phyloP scores from a whole-genome alignment of 2,329 filamentous ascomycete genomes.

The Alternaria novae-zelandiae region DNA sequence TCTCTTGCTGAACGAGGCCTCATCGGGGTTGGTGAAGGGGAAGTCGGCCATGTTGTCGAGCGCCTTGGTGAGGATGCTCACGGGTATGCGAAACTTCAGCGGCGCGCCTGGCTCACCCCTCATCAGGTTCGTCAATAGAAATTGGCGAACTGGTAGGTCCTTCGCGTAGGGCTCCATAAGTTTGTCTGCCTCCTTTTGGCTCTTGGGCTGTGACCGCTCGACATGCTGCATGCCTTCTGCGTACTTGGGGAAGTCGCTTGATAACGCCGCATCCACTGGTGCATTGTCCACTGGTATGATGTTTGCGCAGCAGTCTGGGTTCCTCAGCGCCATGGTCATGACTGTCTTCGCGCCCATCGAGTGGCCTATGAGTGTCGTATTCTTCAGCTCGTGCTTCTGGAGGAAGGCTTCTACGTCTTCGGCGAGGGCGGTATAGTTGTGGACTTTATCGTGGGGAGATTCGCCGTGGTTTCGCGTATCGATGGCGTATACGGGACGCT shows the following conservation, averaged over 20 bases:
- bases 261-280: slow-evolving; percentile 78
- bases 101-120: slow-evolving; percentile 59
- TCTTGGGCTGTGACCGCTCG: slow-evolving; percentile 70
- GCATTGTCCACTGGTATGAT: slow-evolving; percentile 91
- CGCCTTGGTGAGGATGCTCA: slow-evolving; percentile 70
- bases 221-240: slow-evolving; percentile 84
- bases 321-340: slow-evolving; percentile 81
- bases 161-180: slow-evolving; percentile 78
- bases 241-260: slow-evolving; percentile 78
- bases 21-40: slow-evolving; percentile 77
- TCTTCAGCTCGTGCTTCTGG: slow-evolving; percentile 68
- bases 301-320: slow-evolving; percentile 70
- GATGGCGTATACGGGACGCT: slow-evolving; percentile 80
- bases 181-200: slow-evolving; percentile 77
- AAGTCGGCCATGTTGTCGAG: slow-evolving; percentile 86
- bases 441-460: slow-evolving; percentile 75
- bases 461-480: slow-evolving; percentile 94
- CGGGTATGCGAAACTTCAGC: slow-evolving; percentile 79
- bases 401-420: slow-evolving; percentile 84
- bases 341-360: slow-evolving; percentile 97
- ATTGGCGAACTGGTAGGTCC: slow-evolving; percentile 81
- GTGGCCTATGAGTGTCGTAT: slow-evolving; percentile 84
- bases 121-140: slow-evolving; percentile 85
- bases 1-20: slow-evolving; percentile 73
- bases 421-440: slow-evolving; percentile 84